These are phyloP conservation scores for Cladophialophora chaetospira DNA, from an alignment of 2,329 filamentous ascomycete species.

Conservation along the genomic window DNA sequence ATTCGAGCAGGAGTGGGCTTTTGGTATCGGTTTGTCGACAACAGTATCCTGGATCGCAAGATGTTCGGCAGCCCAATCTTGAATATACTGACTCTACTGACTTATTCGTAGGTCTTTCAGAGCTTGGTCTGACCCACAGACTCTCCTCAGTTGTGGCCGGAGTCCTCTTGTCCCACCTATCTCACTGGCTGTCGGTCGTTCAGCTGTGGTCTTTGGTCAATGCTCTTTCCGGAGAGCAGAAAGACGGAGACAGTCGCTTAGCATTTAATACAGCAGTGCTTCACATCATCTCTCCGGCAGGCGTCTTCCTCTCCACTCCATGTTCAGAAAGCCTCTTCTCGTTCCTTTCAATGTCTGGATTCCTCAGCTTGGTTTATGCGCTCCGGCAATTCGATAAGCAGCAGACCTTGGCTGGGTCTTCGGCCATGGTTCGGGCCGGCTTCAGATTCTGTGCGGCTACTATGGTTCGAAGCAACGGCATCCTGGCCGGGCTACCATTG, in stretches of 20 bases:
- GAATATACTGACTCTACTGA: not conserved
- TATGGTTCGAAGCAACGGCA: constrained; percentile 78
- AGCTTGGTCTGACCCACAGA: not conserved
- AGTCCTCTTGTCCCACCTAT: constrained; percentile 68
- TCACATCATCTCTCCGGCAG: constrained; percentile 83
- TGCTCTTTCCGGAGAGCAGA: constrained; percentile 30
- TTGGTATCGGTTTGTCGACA: constrained; percentile 55
- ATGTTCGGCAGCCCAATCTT: constrained; percentile 24
- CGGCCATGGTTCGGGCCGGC: constrained; percentile 52
- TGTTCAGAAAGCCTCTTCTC: constrained; percentile 82
- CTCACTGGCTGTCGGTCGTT: constrained; percentile 75
- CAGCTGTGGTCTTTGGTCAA: constrained; percentile 53
- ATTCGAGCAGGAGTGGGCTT: constrained; percentile 69
- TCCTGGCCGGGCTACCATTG: constrained; percentile 78
- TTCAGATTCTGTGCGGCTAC: constrained; percentile 57
- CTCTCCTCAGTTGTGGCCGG: constrained; percentile 53
- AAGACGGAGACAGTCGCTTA: constrained; percentile 45
- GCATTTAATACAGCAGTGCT: constrained; percentile 71
- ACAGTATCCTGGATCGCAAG: constrained; percentile 19
- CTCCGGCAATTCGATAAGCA: constrained; percentile 37
- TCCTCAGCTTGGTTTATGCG: constrained; percentile 65
- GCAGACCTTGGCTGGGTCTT: constrained; percentile 45
- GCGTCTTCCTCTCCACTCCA: constrained; percentile 84
- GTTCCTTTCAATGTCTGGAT: constrained; percentile 72
- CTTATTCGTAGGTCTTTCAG: constrained; percentile 1